These are phyloP conservation scores for Botryotinia narcissicola DNA, from an alignment of 2,329 filamentous ascomycete genomes.

Conservation along the genomic window DNA sequence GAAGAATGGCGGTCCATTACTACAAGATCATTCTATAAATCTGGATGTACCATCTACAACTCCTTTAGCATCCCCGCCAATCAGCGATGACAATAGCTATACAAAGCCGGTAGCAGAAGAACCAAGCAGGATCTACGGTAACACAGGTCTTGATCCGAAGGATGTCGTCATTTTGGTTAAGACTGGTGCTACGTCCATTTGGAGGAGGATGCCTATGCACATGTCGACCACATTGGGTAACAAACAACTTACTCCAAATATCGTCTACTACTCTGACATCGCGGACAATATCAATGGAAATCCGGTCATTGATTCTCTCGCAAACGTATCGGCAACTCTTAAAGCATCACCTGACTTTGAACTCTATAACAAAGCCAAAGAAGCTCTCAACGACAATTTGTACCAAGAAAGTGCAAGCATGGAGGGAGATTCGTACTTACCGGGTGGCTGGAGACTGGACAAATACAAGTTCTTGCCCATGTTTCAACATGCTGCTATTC, in stretches of 20 bases:
- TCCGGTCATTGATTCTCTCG: conserved; percentile 21
- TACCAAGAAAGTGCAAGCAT: conserved; percentile 24
- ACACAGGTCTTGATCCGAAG: conserved; percentile 20
- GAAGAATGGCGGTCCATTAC: background rate
- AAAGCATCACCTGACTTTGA: conserved; percentile 25
- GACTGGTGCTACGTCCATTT: conserved; percentile 24
- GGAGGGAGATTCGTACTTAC: conserved; percentile 25
- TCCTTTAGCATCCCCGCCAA: background rate
- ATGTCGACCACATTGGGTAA: conserved; percentile 25
- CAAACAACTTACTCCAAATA: conserved; percentile 20
- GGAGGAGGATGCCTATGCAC: conserved; percentile 26
- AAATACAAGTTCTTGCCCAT: conserved; percentile 64
- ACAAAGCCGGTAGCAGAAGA: background rate
- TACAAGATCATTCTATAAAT: background rate
- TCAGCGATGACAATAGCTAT: background rate
- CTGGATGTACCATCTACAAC: background rate
- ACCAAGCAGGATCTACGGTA: background rate
- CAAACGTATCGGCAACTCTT: conserved; percentile 23
- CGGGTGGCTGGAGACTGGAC: conserved; percentile 52
- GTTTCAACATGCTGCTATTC: conserved; percentile 51
- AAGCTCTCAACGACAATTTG: conserved; percentile 18
- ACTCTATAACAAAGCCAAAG: conserved; percentile 21
- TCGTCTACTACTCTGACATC: conserved; percentile 23
- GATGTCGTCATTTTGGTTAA: conserved; percentile 26
- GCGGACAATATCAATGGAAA: conserved; percentile 23